Evolutionary conservation across 1,139 yeast genomes (phyloP), one percentile per base, ranked within the genome.

Genomic region (Spencermartinsiella ligniputridi): DNA sequence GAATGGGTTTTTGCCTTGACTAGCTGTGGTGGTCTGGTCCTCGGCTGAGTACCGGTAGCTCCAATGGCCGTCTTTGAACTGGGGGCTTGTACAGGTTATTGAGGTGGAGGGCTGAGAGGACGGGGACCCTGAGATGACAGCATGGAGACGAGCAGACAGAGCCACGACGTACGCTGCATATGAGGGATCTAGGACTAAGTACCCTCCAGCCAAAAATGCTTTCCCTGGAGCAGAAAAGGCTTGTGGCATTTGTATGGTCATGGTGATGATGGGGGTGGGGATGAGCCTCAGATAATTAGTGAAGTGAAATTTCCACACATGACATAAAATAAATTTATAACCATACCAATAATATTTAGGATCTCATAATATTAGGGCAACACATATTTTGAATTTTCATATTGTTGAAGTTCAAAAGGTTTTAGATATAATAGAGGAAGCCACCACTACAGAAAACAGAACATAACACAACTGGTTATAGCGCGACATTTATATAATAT

Each of bases 141-240:
- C 88, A 62, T 89, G 94, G 86, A 92, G 90, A 50, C 97, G 74
- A 3, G 96, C 79, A 0, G 96, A 85, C 20, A 92, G 74, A 0
- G 96, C 97, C 4, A 92, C 81, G 4, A 88, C 95, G 61, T 83
- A 86, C 0, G 96, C 80, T 40, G 73, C 69, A 65, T 85, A 89
- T 35, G 62, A 63, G 0, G 92, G 90, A 47, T 86, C 94, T 20
- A 92, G 70, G 0, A 92, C 97, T 40, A 92, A 72, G 61, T 92
- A 92, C 0, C 98, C 98, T 9, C 98, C 98, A 0, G 95, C 97
- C 15, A 92, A 59, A 30, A 92, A 71, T 1, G 97, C 97, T 64
- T 92, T 92, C 0, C 97, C 97, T 0, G 98, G 97, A 0, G 97
- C 95, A 58, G 96, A 85, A 60, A 79, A 89, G 15, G 68, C 68